A percentile compares a stretch with the other conserved stretches of the same genome.
These are phyloP conservation scores for Trichoderma sp. DNA, from an alignment of 2,329 filamentous ascomycete genomes.

Conservation along the genomic window DNA sequence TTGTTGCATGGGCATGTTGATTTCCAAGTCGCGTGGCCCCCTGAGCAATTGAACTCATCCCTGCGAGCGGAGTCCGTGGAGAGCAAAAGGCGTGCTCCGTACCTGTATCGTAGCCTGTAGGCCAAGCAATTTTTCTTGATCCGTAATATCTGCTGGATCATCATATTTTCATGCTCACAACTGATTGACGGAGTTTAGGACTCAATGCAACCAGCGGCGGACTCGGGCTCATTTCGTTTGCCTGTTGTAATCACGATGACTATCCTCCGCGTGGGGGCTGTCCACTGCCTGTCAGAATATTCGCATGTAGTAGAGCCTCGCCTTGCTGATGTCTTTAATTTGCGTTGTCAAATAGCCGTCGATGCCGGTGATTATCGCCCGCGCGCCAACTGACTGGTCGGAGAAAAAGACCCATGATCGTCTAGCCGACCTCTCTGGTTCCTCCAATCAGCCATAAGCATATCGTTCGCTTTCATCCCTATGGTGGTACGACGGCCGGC, in stretches of 20 bases:
- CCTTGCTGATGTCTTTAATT: background rate
- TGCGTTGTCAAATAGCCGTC: background rate
- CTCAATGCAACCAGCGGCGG: background rate
- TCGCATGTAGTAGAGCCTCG: background rate
- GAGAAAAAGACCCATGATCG: background rate
- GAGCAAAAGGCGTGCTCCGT: background rate
- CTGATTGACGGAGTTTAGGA: background rate
- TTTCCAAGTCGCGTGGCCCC: background rate
- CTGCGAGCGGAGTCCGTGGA: background rate
- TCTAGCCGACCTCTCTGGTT: background rate
- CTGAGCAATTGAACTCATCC: background rate
- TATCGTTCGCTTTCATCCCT: background rate
- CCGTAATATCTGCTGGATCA: background rate
- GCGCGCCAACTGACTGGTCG: background rate
- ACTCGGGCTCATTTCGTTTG: slow-evolving; percentile 8
- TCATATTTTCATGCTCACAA: background rate
- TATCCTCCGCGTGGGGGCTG: slow-evolving; percentile 11
- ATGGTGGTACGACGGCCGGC: background rate
- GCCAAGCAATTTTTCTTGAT: background rate
- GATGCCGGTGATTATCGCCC: background rate
- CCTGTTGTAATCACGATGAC: background rate
- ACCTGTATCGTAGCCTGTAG: background rate
- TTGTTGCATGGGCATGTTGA: background rate
- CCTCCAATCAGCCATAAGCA: background rate
- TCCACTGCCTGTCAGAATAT: background rate